Evolutionary conservation across 1,139 yeast genomes (phyloP), one percentile per base, ranked within the genome.

Genomic region (Groenewaldozyma auringiensis): DNA sequence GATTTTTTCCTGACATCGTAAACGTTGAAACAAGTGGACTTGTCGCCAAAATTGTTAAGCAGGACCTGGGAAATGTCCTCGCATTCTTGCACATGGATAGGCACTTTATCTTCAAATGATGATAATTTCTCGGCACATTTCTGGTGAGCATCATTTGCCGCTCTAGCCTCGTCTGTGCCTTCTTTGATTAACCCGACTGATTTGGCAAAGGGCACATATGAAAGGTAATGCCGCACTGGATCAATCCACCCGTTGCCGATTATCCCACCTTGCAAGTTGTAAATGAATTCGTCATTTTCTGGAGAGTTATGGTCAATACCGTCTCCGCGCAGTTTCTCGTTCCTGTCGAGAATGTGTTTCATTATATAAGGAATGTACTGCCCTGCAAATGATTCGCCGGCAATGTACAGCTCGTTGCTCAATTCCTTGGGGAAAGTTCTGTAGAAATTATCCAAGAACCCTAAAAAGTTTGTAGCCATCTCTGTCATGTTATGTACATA

Each of bases 191-290:
- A 55, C 0, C 81, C 83, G 4, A 78, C 72, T 17, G 79, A 73
- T 38, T 79, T 56, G 1, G 85, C 73, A 63, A 74, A 89, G 1
- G 95, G 95, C 34, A 86, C 65, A 58, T 84, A 88, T 14, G 95
- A 78, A 49, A 87, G 70, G 47, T 94, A 81, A 65, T 92, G 98
- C 44, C 76, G 75, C 51, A 79, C 76, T 1, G 97, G 96, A 36
- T 88, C 89, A n/a, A 92, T 78, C 95, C 96, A 92, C 1, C 96
- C 97, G 65, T 92, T 92, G 9, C 97, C 97, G 48, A 92, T 83
- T 53, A 88, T 55, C n/a, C 86, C 60, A 0, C 89, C 92, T 50
- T 75, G 71, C 47, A 89, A 61, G n/a, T 45, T 37, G 22, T 27
- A 27, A 11, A 14, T 17, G 14, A 35, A 35, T 13, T 20, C 11